Evolutionary conservation across 2,329 filamentous ascomycete species (phyloP).

Genomic region (Beauveria pseudobassiana): DNA sequence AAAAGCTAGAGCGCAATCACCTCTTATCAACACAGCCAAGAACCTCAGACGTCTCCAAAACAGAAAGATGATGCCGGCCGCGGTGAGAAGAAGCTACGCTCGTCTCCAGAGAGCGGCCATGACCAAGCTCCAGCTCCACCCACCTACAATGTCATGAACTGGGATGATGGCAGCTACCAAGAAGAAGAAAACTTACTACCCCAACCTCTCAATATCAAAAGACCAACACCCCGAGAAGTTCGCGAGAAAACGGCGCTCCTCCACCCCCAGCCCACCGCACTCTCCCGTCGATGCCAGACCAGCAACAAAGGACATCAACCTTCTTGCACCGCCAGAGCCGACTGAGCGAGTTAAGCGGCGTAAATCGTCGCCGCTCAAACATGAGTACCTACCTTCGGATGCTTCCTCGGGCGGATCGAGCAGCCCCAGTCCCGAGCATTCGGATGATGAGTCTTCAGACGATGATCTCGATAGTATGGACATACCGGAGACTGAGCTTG

Average conservation of each 20-base stretch:
- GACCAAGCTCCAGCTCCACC: constrained; percentile 33
- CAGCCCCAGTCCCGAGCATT: constrained; percentile 48
- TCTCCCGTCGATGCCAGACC: constrained; percentile 24
- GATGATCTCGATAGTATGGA: constrained; percentile 51
- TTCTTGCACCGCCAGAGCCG: constrained; percentile 19
- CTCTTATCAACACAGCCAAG: constrained; percentile 16
- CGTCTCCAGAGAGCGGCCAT: constrained; percentile 15
- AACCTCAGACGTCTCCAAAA: constrained; percentile 26
- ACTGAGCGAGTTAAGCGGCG: constrained; percentile 53
- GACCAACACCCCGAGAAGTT: constrained; percentile 24
- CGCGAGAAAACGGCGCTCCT: constrained; percentile 47
- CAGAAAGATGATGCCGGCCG: constrained; percentile 17
- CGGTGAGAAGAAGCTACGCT: background rate
- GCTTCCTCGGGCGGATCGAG: constrained; percentile 50
- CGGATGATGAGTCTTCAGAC: constrained; percentile 35
- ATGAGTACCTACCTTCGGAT: constrained; percentile 88
- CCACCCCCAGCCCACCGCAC: constrained; percentile 48
- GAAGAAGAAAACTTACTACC: constrained; percentile 31
- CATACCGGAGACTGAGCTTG: constrained; percentile 50
- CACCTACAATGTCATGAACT: constrained; percentile 20
- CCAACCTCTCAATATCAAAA: constrained; percentile 27
- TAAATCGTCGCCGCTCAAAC: constrained; percentile 88
- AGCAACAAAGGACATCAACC: constrained; percentile 24
- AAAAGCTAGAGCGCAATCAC: constrained; percentile 9
- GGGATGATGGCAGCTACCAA: constrained; percentile 20